These are phyloP conservation scores for Colletotrichum sidae DNA, from an alignment of 2,329 filamentous ascomycete genomes.

Conservation along the genomic window DNA sequence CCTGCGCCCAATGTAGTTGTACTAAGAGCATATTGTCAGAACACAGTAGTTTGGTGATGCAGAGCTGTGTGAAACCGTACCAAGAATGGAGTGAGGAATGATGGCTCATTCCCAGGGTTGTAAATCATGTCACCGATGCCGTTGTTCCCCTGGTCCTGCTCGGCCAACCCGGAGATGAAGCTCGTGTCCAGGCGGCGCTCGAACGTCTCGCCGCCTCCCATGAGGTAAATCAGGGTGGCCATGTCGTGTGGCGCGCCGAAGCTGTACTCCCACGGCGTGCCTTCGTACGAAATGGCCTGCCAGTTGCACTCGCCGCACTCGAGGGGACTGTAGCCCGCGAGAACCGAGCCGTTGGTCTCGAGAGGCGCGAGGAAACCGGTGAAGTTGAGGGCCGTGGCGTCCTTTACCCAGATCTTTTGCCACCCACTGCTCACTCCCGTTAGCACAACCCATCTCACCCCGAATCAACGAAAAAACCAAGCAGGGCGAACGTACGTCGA, in stretches of 20 bases:
- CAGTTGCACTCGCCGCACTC: conserved; percentile 67
- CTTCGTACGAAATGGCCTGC: conserved; percentile 65
- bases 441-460: background rate
- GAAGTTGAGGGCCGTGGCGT: conserved; percentile 58
- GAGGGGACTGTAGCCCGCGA: conserved; percentile 58
- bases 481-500: conserved; percentile 47
- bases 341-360: conserved; percentile 57
- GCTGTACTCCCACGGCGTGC: conserved; percentile 60
- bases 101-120: conserved; percentile 67
- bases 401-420: conserved; percentile 69
- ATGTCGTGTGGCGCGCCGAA: conserved; percentile 71
- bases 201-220: conserved; percentile 63
- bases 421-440: conserved; percentile 54
- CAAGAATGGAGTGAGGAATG: conserved; percentile 66
- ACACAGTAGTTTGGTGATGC: no score
- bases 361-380: conserved; percentile 69
- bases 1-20: conserved; percentile 62
- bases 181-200: conserved; percentile 58
- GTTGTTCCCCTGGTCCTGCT: conserved; percentile 61
- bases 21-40: conserved; percentile 40
- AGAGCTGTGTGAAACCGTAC: no score
- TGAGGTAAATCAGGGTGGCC: conserved; percentile 59
- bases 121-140: conserved; percentile 58
- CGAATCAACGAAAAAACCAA: no score
- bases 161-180: conserved; percentile 51